Conservation (phyloP, 768 basidiomycete species). For the Hericium erinaceus region DNA sequence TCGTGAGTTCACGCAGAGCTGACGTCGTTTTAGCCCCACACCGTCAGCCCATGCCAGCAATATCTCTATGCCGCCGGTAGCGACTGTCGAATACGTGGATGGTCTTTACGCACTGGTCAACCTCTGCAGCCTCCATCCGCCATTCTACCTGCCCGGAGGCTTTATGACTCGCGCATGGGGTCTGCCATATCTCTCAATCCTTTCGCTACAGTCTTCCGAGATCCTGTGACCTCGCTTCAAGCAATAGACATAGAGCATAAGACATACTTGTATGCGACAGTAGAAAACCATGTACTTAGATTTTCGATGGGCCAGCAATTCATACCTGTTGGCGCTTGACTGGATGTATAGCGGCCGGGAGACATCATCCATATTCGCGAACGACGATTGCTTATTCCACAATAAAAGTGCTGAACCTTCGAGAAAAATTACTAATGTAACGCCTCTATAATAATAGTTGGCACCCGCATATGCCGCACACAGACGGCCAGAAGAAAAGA, state of each 20-base stretch:
- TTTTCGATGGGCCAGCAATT: constrained; percentile 7
- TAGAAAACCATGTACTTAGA: constrained; percentile 6
- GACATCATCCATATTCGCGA: too few relatives aligned
- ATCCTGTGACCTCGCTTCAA: constrained; percentile 11
- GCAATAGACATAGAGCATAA: constrained; percentile 3
- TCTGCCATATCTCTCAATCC: not conserved
- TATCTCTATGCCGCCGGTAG: constrained; percentile 64
- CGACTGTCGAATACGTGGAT: constrained; percentile 54
- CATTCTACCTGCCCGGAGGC: not conserved
- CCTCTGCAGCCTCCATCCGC: constrained; percentile 21
- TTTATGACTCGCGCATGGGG: not conserved
- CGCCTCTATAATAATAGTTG: too few relatives aligned
- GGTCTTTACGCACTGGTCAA: constrained; percentile 55
- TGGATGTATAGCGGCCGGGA: too few relatives aligned
- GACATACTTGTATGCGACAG: constrained; percentile 11
- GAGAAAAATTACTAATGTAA: too few relatives aligned
- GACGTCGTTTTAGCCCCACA: constrained; percentile 39
- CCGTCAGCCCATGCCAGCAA: constrained; percentile 44
- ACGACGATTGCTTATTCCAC: too few relatives aligned
- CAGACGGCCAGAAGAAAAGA: not conserved
- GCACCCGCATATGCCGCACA: too few relatives aligned
- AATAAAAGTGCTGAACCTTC: too few relatives aligned
- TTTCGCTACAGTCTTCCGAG: constrained; percentile 3
- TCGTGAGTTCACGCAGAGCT: not conserved
- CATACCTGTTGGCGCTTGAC: not conserved